phyloP scores from a whole-genome alignment of 2,329 filamentous ascomycete genomes.

The Orbilia oligospora region DNA sequence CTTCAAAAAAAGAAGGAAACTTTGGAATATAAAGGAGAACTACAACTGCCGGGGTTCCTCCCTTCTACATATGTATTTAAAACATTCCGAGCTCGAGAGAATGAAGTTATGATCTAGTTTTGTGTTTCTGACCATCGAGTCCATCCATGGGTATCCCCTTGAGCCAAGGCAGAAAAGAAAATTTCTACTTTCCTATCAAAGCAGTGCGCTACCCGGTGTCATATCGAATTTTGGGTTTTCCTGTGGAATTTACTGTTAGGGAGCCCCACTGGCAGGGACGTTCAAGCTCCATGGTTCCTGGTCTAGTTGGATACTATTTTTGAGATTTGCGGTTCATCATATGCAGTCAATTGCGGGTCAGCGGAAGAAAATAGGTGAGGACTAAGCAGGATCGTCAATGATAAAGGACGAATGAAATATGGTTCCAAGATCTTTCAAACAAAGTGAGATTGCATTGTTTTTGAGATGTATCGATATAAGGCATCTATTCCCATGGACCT shows the following conservation, averaged over 20 bases:
- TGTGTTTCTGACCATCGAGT: slow-evolving; percentile 14
- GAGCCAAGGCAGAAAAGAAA: slow-evolving; percentile 35
- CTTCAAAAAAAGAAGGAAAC: not conserved
- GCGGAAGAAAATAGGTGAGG: not conserved
- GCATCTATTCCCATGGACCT: not conserved
- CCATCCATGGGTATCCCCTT: slow-evolving; percentile 4
- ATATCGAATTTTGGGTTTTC: slow-evolving; percentile 5
- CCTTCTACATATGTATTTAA: slow-evolving; percentile 21
- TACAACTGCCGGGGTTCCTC: slow-evolving; percentile 12
- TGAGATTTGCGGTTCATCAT: slow-evolving; percentile 20
- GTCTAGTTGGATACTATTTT: slow-evolving; percentile 25
- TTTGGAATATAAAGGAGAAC: slow-evolving; percentile 12
- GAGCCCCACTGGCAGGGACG: not conserved
- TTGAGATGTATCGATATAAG: not conserved
- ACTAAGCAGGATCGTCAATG: slow-evolving; percentile 17
- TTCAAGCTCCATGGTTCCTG: slow-evolving; percentile 1
- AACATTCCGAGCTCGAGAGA: slow-evolving; percentile 33
- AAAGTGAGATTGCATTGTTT: too few relatives aligned
- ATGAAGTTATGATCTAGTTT: slow-evolving; percentile 33
- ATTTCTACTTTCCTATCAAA: slow-evolving; percentile 13
- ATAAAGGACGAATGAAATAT: not conserved
- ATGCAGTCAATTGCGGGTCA: slow-evolving; percentile 3
- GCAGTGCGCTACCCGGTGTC: not conserved
- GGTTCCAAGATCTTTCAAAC: not conserved
- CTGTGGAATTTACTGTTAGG: not conserved